Base-by-base conservation (phyloP, 139 green algal genomes). In the Chlamydomonas eustigma region DNA sequence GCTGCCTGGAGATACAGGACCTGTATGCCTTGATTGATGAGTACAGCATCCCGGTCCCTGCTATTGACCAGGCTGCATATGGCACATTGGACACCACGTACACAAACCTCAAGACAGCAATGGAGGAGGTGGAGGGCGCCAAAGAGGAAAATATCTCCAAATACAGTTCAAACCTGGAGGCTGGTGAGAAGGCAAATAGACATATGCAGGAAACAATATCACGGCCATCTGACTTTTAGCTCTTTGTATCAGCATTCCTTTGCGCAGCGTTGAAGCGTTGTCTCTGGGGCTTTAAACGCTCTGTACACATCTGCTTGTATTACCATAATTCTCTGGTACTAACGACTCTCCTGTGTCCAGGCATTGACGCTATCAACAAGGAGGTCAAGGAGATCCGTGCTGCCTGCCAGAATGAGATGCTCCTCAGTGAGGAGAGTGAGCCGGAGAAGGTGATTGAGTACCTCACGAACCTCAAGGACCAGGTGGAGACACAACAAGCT, bases 11-110 rank as follows among this genome's bases (percentile, higher is more conserved):
- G 78, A 83, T 92, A 32, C 81, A 90, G 52, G 79, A 83, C 6
- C 51, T 91, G 38, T 93, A 93, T 75, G 68, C 75, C 6, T 79
- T 96, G 52, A 90, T 97, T 12, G 83, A 92, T 24, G 80, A 91
- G 79, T 92, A 91, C 74, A 68, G 38, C 22, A 90, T 95, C 34
- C 35, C 78, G 6, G 83, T 93, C 44, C 63, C 84, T 5, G 84
- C 89, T 44, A 86, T 94, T 70, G 88, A 97, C 44, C 80, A 81
- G 50, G 92, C 92, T 0, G 86, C 87, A 39, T 94, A 92, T 76
- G 76, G 84, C 37, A 94, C 86, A 34, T 78, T 97, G 44, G 75
- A 78, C 39, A 77, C 76, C 12, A 89, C 91, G 65, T 92, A 90
- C 76, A 85, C 81, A 37, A 50, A 76, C n/a, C 78, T 94, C 25